Evolutionary conservation across 2,329 filamentous ascomycete genomes (phyloP), one percentile per base, ranked within the genome.

Genomic region (Cercospora nicotianae): DNA sequence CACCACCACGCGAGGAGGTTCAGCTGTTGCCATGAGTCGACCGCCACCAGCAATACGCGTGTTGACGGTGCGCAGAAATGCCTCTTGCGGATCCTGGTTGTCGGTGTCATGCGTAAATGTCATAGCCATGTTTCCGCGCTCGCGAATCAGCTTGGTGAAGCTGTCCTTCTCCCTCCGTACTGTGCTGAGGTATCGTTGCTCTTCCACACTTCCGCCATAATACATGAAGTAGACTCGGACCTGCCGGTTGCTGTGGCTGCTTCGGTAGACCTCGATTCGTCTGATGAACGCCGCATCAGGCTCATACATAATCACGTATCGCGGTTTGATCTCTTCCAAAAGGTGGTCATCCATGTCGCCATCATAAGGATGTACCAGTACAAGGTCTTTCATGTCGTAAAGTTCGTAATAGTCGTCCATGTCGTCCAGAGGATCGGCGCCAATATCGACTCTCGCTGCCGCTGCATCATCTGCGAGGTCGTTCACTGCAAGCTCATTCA

Each of bases 261-360:
- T 97, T 45, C 95, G 89, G 80, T 98, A 99, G 1, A 98, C 94
- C 78, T 99, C 95, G 20, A 99, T 91, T 42, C 94, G 87, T 13
- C 95, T 89, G 75, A 98, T 97, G 79, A 99, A 99, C 3, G 94
- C 90, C 3, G 94, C 89, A 72, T 98, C 93, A 0, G 95, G 94
- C 78, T 98, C 95, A 79, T 97, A 99, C 95, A 99, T 98, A 81
- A 99, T 91, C 67, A 99, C 93, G 79, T 97, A 97, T 68, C 92
- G 89, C 36, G 95, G 95, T 76, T 92, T 93, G 67, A 95, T 86
- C 80, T 99, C 95, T 78, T 99, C 94, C 1, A 99, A 86, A n/a
- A 98, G 86, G 78, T 96, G 92, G 77, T 98, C 95, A 78, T 99
- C 95, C 82, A 94, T 91, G 77, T 98, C 95, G 10, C 94, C 94